phyloP scores from a whole-genome alignment of 257 asterid species.

The Rubia yunnanensis region DNA sequence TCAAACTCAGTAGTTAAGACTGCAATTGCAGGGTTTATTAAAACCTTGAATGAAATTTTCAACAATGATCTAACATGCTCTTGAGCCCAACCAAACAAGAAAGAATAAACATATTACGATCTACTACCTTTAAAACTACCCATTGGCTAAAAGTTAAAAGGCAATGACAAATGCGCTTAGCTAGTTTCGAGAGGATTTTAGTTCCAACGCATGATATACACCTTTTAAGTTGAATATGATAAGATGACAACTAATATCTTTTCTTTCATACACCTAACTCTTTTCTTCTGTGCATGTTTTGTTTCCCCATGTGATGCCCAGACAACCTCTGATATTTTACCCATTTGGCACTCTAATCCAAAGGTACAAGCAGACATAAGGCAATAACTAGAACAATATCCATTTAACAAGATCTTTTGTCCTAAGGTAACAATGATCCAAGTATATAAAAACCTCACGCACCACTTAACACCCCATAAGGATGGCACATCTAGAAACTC shows the following conservation, averaged over 20 bases:
- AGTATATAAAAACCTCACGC: neutral
- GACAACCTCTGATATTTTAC: neutral
- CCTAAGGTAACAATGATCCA: neutral
- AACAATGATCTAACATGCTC: neutral
- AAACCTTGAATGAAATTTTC: neutral
- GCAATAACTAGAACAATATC: neutral
- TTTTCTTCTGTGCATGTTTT: neutral
- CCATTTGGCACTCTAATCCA: neutral
- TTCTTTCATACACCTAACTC: neutral
- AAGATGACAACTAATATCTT: neutral
- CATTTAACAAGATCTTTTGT: neutral
- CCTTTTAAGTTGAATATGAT: neutral
- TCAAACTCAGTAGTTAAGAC: neutral
- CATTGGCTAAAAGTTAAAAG: neutral
- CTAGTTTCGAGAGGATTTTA: neutral
- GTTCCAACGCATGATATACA: neutral
- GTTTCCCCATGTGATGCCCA: neutral
- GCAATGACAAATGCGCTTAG: neutral
- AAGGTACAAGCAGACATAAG: neutral
- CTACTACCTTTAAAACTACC: neutral
- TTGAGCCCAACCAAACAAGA: neutral
- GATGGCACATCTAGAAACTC: neutral
- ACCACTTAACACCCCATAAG: neutral
- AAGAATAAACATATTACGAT: neutral
- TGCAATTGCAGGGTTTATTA: too few relatives aligned